phyloP scores from a whole-genome alignment of 75 land plant genomes.

The Ceratopteris richardii region DNA sequence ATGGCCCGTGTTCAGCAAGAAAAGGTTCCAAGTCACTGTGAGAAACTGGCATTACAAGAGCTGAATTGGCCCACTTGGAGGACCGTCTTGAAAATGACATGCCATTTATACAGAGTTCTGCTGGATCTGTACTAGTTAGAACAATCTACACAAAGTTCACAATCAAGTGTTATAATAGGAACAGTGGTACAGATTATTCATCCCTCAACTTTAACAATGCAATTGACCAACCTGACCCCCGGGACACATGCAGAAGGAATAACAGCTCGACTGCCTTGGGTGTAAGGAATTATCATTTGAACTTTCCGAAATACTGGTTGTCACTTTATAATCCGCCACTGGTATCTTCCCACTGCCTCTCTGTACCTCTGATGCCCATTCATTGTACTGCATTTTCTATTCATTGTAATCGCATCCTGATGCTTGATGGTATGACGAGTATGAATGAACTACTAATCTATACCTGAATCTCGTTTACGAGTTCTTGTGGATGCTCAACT shows the following conservation, averaged over 20 bases:
- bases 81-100: slow-evolving; percentile 95
- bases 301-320: slow-evolving; percentile 37
- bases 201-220: too few relatives aligned
- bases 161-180: too few relatives aligned
- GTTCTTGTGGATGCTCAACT: slow-evolving; percentile 94
- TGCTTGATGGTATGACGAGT: too few relatives aligned
- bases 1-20: slow-evolving; percentile 45
- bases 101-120: slow-evolving; percentile 92
- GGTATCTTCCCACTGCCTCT: slow-evolving; percentile 87
- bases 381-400: slow-evolving; percentile 48
- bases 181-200: too few relatives aligned
- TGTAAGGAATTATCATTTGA: background rate
- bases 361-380: slow-evolving; percentile 66
- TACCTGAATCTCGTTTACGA: slow-evolving; percentile 87
- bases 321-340: slow-evolving; percentile 90
- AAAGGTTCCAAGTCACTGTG: slow-evolving; percentile 55
- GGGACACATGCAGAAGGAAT: slow-evolving; percentile 99
- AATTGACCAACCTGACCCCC: slow-evolving; percentile 82
- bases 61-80: slow-evolving; percentile 98
- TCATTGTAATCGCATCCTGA: too few relatives aligned
- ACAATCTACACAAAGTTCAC: slow-evolving; percentile 51
- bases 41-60: slow-evolving; percentile 77
- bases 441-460: background rate
- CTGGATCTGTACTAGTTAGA: slow-evolving; percentile 79
- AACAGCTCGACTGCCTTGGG: slow-evolving; percentile 49